These are phyloP conservation scores for Dothiorella sarmentorum DNA, from an alignment of 2,329 filamentous ascomycete species.

Conservation along the genomic window DNA sequence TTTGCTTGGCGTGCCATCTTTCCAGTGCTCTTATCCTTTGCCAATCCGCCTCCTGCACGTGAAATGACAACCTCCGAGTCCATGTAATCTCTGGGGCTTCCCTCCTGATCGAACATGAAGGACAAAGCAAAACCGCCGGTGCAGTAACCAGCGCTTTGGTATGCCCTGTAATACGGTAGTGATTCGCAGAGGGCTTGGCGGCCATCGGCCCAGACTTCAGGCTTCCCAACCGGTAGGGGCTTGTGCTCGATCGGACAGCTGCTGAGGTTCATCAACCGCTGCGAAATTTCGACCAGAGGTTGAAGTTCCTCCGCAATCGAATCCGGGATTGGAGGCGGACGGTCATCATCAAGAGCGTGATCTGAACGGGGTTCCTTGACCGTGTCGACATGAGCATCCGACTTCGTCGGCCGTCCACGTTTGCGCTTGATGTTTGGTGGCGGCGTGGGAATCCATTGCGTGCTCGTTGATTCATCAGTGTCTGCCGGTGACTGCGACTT, in stretches of 20 bases:
- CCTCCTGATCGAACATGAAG: constrained; percentile 57
- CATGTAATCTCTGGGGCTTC: constrained; percentile 56
- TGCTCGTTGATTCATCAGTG: too few relatives aligned
- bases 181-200: constrained; percentile 63
- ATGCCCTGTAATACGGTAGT: constrained; percentile 59
- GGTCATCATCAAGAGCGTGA: background rate
- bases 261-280: background rate
- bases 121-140: constrained; percentile 50
- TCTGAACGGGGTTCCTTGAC: too few relatives aligned
- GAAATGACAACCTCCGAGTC: constrained; percentile 62
- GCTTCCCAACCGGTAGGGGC: constrained; percentile 36
- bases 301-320: background rate
- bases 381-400: too few relatives aligned
- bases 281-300: background rate
- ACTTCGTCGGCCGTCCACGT: too few relatives aligned
- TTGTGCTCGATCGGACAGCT: constrained; percentile 13
- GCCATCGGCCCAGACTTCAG: constrained; percentile 55
- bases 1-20: constrained; percentile 47
- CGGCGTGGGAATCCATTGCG: too few relatives aligned
- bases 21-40: constrained; percentile 44
- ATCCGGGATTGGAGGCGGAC: background rate
- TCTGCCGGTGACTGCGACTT: too few relatives aligned
- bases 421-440: too few relatives aligned
- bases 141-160: constrained; percentile 59
- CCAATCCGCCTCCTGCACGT: constrained; percentile 56